phyloP scores from a whole-genome alignment of 805 yeast genomes.

The Metschnikowia arizonensis region DNA sequence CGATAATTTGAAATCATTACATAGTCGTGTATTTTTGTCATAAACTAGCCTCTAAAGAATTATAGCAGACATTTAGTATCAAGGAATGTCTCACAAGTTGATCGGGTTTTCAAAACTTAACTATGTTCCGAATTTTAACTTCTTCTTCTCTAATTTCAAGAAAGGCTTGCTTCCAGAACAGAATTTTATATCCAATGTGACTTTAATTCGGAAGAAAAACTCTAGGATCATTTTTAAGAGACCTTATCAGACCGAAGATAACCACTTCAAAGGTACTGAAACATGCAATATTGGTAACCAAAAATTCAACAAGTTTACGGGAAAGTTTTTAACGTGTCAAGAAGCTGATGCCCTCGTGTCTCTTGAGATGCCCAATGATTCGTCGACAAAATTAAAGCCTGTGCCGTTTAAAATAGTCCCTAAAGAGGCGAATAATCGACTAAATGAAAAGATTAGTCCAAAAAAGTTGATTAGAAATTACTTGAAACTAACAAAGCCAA shows the following conservation, averaged over 20 bases:
- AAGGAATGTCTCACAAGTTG: constrained; percentile 19
- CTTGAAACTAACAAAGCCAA: constrained; percentile 83
- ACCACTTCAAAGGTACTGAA: constrained; percentile 4
- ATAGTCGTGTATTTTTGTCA: constrained; percentile 16
- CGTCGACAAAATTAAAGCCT: constrained; percentile 12
- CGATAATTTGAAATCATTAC: not conserved
- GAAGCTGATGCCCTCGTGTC: constrained; percentile 25
- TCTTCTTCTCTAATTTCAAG: constrained; percentile 35
- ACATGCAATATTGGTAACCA: constrained; percentile 19
- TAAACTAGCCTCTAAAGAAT: not conserved
- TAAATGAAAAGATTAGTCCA: constrained; percentile 16
- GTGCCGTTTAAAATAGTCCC: constrained; percentile 59
- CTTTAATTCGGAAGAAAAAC: constrained; percentile 12
- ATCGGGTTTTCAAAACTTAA: constrained; percentile 21
- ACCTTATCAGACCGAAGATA: not conserved
- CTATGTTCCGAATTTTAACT: constrained; percentile 27
- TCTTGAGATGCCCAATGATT: not conserved
- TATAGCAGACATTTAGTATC: not conserved
- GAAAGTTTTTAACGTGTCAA: constrained; percentile 44
- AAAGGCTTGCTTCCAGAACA: constrained; percentile 27
- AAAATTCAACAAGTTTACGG: constrained; percentile 31
- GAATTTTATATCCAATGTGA: constrained; percentile 34
- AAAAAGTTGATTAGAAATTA: constrained; percentile 48
- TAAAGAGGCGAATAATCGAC: constrained; percentile 18
- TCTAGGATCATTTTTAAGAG: not conserved